These are phyloP conservation scores for Phialemoniopsis sp. DNA, from an alignment of 2,329 filamentous ascomycete genomes.

Conservation along the genomic window DNA sequence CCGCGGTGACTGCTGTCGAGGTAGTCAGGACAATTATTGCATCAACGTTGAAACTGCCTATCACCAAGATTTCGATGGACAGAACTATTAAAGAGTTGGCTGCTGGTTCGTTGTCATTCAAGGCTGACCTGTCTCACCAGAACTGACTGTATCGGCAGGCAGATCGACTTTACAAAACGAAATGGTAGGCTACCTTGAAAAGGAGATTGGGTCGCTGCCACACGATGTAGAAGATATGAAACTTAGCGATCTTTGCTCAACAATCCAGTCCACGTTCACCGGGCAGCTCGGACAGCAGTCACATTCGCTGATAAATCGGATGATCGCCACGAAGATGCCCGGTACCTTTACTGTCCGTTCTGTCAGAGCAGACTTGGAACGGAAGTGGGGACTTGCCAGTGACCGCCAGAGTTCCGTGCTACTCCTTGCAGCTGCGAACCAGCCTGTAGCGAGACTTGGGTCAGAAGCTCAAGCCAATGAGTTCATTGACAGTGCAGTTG, in stretches of 20 bases:
- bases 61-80: constrained; percentile 14
- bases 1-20: too few relatives aligned
- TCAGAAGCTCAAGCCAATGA: background rate
- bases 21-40: constrained; percentile 19
- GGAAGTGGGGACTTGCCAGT: background rate
- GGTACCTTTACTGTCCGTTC: background rate
- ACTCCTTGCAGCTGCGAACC: background rate
- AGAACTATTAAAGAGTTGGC: constrained; percentile 25
- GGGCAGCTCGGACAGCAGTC: constrained; percentile 19
- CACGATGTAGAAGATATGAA: constrained; percentile 32
- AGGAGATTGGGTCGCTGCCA: constrained; percentile 32
- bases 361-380: background rate
- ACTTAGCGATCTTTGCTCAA: constrained; percentile 21
- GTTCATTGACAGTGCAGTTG: background rate
- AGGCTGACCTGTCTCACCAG: too few relatives aligned
- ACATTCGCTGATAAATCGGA: background rate
- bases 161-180: constrained; percentile 40
- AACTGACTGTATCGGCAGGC: too few relatives aligned
- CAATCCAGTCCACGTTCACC: constrained; percentile 20
- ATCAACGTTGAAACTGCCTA: constrained; percentile 19
- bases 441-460: background rate
- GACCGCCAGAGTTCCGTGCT: background rate
- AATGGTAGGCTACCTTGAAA: constrained; percentile 32
- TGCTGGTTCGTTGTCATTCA: too few relatives aligned
- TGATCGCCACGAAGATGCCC: constrained; percentile 1